Evolutionary conservation across 1,284 basidiomycete species (phyloP).

Genomic region (Apiotrichum siamense): DNA sequence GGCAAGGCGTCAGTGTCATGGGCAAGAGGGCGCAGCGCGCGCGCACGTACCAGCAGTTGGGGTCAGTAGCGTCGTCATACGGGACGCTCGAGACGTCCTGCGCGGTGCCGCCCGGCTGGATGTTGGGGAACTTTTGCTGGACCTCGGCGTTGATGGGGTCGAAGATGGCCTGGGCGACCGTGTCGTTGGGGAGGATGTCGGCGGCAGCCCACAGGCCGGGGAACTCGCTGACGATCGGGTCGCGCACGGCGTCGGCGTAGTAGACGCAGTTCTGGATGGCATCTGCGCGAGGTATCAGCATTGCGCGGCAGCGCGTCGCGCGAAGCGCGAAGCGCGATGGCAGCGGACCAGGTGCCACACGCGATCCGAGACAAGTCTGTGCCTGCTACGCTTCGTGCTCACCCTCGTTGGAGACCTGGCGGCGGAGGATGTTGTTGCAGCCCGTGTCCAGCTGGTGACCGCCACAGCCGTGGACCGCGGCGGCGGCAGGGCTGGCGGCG

Average conservation of each 20-base stretch:
- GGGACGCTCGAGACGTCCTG: constrained; percentile 31
- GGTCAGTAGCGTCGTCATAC: constrained; percentile 28
- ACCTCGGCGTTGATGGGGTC: constrained; percentile 33
- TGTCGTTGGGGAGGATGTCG: constrained; percentile 42
- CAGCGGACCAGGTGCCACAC: no score
- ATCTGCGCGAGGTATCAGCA: constrained; percentile 11
- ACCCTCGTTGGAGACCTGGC: constrained; percentile 7
- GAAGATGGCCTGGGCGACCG: constrained; percentile 40
- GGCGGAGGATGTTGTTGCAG: constrained; percentile 1
- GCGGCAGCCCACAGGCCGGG: constrained; percentile 47
- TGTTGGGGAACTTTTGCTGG: constrained; percentile 29
- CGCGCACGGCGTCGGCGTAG: constrained; percentile 39
- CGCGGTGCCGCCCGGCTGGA: constrained; percentile 34
- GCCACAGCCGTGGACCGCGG: constrained; percentile 5
- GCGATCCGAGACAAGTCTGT: no score
- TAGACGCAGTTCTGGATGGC: constrained; percentile 23
- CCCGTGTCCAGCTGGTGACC: constrained; percentile 11
- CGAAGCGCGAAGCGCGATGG: neutral
- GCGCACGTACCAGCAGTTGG: constrained; percentile 17
- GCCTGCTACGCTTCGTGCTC: neutral
- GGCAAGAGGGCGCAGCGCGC: neutral
- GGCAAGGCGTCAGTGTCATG: constrained; percentile 16
- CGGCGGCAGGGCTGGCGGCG: neutral
- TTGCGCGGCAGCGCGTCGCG: neutral
- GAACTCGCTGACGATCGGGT: constrained; percentile 27